phyloP scores from a whole-genome alignment of 2,329 filamentous ascomycete genomes.

The Lachnellula cervina region DNA sequence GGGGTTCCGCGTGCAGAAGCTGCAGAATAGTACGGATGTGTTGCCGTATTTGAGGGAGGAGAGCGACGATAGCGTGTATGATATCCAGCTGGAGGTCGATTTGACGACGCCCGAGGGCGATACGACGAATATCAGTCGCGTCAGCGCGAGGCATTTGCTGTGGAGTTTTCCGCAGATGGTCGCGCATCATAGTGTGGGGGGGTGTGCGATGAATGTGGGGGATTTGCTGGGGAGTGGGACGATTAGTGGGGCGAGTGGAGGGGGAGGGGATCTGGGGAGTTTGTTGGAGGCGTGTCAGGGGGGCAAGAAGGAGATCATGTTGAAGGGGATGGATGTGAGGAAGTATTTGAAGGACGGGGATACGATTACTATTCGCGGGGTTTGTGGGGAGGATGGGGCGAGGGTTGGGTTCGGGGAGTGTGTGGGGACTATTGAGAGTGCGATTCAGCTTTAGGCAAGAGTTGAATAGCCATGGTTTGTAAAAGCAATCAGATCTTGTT shows the following conservation, averaged over 20 bases:
- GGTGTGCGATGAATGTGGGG: conserved; percentile 68
- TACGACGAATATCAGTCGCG: conserved; percentile 54
- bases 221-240: conserved; percentile 76
- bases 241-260: conserved; percentile 56
- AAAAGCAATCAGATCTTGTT: neutral
- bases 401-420: conserved; percentile 76
- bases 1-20: conserved; percentile 53
- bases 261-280: conserved; percentile 56
- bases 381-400: conserved; percentile 58
- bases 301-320: conserved; percentile 58
- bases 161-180: conserved; percentile 83
- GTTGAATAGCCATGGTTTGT: neutral
- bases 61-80: conserved; percentile 54
- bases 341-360: conserved; percentile 73
- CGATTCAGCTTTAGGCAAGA: conserved; percentile 4
- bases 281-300: conserved; percentile 67
- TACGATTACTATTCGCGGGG: conserved; percentile 60
- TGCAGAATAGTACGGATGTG: conserved; percentile 50
- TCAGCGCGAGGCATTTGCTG: conserved; percentile 62
- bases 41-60: conserved; percentile 62
- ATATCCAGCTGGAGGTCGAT: conserved; percentile 66
- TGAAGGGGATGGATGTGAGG: conserved; percentile 62
- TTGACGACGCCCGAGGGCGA: conserved; percentile 47
- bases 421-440: conserved; percentile 50
- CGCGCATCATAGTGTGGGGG: conserved; percentile 71